Evolutionary conservation across 2,329 filamentous ascomycete species (phyloP), one percentile per base, ranked within the genome.

Genomic region (Beauveria rudraprayagi): DNA sequence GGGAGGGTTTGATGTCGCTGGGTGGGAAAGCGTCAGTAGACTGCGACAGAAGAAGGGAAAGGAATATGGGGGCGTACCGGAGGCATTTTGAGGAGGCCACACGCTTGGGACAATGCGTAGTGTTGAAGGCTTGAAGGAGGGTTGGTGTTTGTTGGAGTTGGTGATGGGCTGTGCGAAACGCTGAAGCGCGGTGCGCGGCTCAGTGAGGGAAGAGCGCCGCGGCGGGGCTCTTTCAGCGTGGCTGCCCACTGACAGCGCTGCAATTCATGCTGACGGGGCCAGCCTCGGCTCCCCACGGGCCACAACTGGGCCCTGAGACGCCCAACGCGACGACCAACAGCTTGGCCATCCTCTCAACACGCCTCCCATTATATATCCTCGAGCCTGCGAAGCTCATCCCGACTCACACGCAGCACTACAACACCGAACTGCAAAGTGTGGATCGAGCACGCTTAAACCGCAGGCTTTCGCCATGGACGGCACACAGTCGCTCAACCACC

Each of bases 1-100:
- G 83, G 83, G 1, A 85, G 78, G 5, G 82, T 84, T 65, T 83
- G 81, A 68, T 80, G 79, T 68, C 82, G 76, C 80, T 84, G 80
- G 82, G 85, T 85, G 5, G 16, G 64, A 76, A 28, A 41, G 28
- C 47, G 60, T 37, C 34, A 37, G 34, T 37, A 16, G 11, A 16
- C 14, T 37, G 26, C 47, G 44, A 5, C 10, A 30, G 47, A 19
- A 19, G 26, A 41, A 34, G 34, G 10, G 2, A 3, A 9, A 19
- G 24, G 16, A 40, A 19, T 30, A 1, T 10, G n/a, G 48, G 10
- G 22, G 14, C 50, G 11, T 51, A 59, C 51, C 16, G 56, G 56
- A 51, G 56, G 61, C 56, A 59, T 55, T 16, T 30, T 22, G 48
- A 50, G 8, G n/a, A 19, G 17, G 5, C 11, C 9, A 16, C 34